Base-by-base conservation (phyloP, 306 rosid genomes). In the Senna tora region DNA sequence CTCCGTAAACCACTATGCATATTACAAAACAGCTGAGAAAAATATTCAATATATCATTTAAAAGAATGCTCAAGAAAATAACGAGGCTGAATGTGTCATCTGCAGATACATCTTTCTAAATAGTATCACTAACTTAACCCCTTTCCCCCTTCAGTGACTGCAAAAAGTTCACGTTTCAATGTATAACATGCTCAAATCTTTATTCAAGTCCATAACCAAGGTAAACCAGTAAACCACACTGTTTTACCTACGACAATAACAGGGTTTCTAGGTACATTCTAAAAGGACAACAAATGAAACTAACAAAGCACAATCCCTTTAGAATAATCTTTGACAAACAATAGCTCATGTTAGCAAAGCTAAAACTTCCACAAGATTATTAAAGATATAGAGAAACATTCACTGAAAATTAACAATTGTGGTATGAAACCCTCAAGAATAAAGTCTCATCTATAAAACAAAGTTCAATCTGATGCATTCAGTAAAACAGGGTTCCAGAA, bases 381-480 rank as follows among this genome's bases (percentile, higher is more conserved):
- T 25, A n/a, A 32, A 30, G 25, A 10, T 50, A 5, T 20, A 15
- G 33, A 60, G 7, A 10, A 10, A 16, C 33, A 67, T 32, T 49
- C 16, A 25, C 16, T 25, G 11, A 14, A 17, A 68, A 0, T n/a
- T n/a, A n/a, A n/a, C n/a, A n/a, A n/a, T n/a, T n/a, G n/a, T n/a
- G 45, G 20, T 58, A n/a, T 15, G 14, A 41, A 65, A 61, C 25
- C 25, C 14, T 58, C 33, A 19, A 53, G 81, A 77, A 70, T 42
- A 51, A 43, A 65, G 21, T 46, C 49, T 34, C 9, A 30, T 12
- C 46, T 39, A 39, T 11, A 39, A 62, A 62, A 61, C 33, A 51
- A 33, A 21, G 36, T 36, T 58, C 14, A 36, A n/a, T 65, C 58
- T 14, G 32, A 42, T 3, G 9, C 65, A 50, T 4, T 22, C 36